A percentile compares a stretch with the other conserved stretches of the same genome.
These are phyloP conservation scores for Brettanomyces sp. DNA, from an alignment of 805 yeast genomes.

Conservation along the genomic window DNA sequence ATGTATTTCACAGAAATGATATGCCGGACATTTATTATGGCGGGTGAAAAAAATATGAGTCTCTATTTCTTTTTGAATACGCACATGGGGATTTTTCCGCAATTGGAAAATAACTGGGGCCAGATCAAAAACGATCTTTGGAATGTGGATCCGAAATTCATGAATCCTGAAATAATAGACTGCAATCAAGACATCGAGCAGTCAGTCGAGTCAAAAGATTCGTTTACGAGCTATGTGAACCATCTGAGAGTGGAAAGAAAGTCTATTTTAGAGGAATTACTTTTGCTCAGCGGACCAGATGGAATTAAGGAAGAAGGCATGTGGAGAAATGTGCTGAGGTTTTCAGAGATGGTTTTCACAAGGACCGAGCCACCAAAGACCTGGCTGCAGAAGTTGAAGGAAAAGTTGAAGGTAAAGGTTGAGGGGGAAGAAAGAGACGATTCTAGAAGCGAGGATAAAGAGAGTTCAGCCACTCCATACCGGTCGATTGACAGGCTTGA, in stretches of 20 bases:
- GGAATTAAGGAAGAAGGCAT: no score
- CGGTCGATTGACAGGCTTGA: neutral
- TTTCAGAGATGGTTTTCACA: neutral
- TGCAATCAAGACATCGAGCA: neutral
- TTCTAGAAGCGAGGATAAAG: no score
- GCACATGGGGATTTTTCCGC: neutral
- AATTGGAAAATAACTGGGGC: neutral
- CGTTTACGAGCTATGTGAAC: neutral
- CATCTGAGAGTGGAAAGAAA: neutral
- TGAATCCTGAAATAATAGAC: neutral
- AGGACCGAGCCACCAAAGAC: neutral
- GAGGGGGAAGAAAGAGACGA: no score
- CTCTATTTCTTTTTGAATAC: neutral
- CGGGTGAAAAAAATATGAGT: neutral
- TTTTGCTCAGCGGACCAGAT: no score
- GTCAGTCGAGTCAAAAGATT: neutral
- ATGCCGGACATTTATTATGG: neutral
- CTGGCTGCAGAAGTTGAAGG: neutral
- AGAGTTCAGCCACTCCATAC: neutral
- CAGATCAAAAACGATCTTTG: neutral
- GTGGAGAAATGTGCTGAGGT: neutral
- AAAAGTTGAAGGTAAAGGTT: neutral
- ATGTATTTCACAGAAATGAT: neutral
- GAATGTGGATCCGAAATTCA: neutral
- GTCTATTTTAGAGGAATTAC: no score